Conservation (phyloP, 805 yeast genomes). For the Zygotorulaspora sp. region DNA sequence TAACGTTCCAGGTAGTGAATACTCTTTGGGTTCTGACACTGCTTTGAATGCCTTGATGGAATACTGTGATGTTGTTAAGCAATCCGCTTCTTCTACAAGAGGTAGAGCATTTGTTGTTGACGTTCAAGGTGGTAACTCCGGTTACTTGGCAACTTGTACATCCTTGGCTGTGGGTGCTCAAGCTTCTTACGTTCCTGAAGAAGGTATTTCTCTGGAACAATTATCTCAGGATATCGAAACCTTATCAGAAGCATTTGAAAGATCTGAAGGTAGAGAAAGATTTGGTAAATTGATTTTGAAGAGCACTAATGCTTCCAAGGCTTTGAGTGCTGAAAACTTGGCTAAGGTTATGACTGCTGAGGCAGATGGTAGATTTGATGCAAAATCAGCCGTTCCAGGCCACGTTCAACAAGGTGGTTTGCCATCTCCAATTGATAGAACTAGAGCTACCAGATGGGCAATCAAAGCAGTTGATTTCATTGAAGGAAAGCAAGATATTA, state of each 20-base stretch:
- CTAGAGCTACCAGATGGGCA: conserved; percentile 67
- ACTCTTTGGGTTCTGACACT: conserved; percentile 71
- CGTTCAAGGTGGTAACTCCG: conserved; percentile 82
- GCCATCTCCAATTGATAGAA: conserved; percentile 75
- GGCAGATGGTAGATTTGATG: conserved; percentile 62
- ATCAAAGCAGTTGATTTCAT: conserved; percentile 65
- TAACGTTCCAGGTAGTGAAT: conserved; percentile 79
- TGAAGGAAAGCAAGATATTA: conserved; percentile 39
- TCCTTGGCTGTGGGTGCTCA: conserved; percentile 69
- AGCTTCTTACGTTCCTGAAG: conserved; percentile 74
- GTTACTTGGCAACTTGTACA: conserved; percentile 66
- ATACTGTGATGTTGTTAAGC: conserved; percentile 75
- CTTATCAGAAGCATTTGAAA: conserved; percentile 54
- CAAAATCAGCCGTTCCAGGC: conserved; percentile 78
- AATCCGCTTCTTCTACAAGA: conserved; percentile 73
- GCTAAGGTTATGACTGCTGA: conserved; percentile 64
- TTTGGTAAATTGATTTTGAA: conserved; percentile 67
- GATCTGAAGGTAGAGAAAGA: conserved; percentile 58
- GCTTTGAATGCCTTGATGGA: conserved; percentile 65
- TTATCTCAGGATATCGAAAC: conserved; percentile 61
- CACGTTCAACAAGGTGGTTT: conserved; percentile 82
- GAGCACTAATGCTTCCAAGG: conserved; percentile 66
- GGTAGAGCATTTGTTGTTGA: conserved; percentile 77
- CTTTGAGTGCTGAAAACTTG: conserved; percentile 61
- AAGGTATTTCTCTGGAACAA: conserved; percentile 54